A percentile compares a stretch with the other conserved stretches of the same genome.
These are phyloP conservation scores for Cyclostephanos invisitatus DNA, from an alignment of 108 stramenopile species.

Conservation along the genomic window DNA sequence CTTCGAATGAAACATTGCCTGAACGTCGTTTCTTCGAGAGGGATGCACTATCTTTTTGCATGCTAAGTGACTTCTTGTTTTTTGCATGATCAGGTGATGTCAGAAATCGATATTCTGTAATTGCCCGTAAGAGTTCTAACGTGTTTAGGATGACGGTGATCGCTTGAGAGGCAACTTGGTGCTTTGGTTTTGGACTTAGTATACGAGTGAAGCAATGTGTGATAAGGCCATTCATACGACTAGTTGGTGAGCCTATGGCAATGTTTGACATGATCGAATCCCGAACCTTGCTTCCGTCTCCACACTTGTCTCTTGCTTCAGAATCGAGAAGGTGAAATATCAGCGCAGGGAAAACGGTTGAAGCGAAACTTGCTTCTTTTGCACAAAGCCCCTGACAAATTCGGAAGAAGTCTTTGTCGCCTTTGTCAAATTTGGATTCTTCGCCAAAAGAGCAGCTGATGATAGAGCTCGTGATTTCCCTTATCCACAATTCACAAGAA, in stretches of 20 bases:
- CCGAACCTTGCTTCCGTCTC: slow-evolving; percentile 19
- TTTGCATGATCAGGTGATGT: slow-evolving; percentile 22
- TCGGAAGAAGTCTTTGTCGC: slow-evolving; percentile 50
- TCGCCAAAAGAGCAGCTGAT: slow-evolving; percentile 62
- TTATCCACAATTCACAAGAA: slow-evolving; percentile 66
- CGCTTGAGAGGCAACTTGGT: slow-evolving; percentile 24
- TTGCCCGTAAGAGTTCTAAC: slow-evolving; percentile 49
- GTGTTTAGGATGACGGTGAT: slow-evolving; percentile 56
- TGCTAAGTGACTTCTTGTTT: slow-evolving; percentile 11
- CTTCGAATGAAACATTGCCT: slow-evolving; percentile 17
- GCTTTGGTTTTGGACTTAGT: slow-evolving; percentile 18
- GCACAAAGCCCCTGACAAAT: slow-evolving; percentile 56
- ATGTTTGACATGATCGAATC: slow-evolving; percentile 35
- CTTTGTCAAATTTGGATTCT: slow-evolving; percentile 25
- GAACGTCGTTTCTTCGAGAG: slow-evolving; percentile 22
- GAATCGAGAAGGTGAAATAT: slow-evolving; percentile 55
- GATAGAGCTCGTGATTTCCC: slow-evolving; percentile 56
- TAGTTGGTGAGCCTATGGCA: slow-evolving; percentile 44
- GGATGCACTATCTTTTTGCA: slow-evolving; percentile 11
- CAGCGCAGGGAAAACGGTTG: slow-evolving; percentile 62
- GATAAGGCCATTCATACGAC: slow-evolving; percentile 38
- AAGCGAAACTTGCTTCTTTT: slow-evolving; percentile 63
- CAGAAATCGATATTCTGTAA: slow-evolving; percentile 58
- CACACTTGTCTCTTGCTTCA: slow-evolving; percentile 18
- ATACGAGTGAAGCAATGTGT: slow-evolving; percentile 47